These are phyloP conservation scores for Coemansia sp. DNA, from an alignment of 371 early-diverging fungal species.

Conservation along the genomic window DNA sequence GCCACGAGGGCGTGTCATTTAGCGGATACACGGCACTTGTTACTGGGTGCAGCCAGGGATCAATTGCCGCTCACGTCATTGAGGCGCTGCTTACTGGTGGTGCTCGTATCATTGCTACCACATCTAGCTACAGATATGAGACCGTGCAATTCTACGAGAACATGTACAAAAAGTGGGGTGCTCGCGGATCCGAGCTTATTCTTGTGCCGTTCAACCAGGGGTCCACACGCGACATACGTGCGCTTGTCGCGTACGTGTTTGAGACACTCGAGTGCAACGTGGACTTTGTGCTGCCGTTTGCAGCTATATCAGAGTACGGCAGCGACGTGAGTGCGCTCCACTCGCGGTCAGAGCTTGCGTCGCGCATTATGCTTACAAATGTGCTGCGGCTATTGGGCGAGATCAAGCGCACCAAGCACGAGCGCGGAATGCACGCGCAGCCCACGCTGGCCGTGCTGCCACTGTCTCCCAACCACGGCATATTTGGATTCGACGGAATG, in stretches of 20 bases:
- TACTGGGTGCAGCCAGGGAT: slow-evolving; percentile 91
- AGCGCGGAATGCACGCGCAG: slow-evolving; percentile 72
- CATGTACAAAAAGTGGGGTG: slow-evolving; percentile 84
- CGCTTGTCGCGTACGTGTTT: slow-evolving; percentile 85
- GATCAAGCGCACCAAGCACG: slow-evolving; percentile 72
- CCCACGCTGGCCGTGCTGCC: slow-evolving; percentile 91
- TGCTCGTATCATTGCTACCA: slow-evolving; percentile 89
- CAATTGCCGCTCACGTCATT: slow-evolving; percentile 88
- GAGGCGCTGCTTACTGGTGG: slow-evolving; percentile 89
- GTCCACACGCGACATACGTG: slow-evolving; percentile 79
- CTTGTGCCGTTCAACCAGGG: slow-evolving; percentile 97
- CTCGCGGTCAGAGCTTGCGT: slow-evolving; percentile 85
- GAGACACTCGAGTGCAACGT: slow-evolving; percentile 84
- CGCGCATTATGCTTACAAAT: slow-evolving; percentile 57
- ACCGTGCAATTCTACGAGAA: slow-evolving; percentile 85
- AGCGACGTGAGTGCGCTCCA: slow-evolving; percentile 85
- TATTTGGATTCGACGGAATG: slow-evolving; percentile 90
- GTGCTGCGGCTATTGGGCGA: slow-evolving; percentile 72
- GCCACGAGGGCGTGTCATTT: slow-evolving; percentile 78
- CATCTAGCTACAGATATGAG: slow-evolving; percentile 81
- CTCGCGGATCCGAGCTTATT: slow-evolving; percentile 82
- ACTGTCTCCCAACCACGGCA: slow-evolving; percentile 94
- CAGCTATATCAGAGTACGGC: slow-evolving; percentile 89
- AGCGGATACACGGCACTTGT: slow-evolving; percentile 79
- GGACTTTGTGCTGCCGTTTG: slow-evolving; percentile 94